A percentile compares a stretch with the other conserved stretches of the same genome.
Conservation (phyloP, 139 green algal species). For the Pleodorina starrii region DNA sequence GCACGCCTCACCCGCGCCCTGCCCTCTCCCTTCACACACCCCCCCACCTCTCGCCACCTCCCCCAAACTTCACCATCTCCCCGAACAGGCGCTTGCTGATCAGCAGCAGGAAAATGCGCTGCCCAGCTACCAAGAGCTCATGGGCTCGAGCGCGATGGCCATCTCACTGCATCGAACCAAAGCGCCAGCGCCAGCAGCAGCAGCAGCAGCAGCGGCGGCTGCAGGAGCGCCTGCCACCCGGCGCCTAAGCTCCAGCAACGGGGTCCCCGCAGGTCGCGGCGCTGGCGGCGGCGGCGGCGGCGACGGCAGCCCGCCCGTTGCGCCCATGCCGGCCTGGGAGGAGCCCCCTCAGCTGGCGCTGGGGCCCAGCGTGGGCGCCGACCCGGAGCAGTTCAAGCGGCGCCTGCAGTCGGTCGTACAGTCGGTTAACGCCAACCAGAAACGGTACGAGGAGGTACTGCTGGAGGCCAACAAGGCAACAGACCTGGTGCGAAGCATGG, state of each 20-base stretch:
- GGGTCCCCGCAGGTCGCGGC: background rate
- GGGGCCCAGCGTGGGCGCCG: background rate
- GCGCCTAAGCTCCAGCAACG: slow-evolving; percentile 15
- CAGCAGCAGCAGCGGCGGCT: background rate
- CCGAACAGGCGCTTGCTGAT: background rate
- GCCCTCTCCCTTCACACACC: background rate
- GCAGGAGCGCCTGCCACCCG: background rate
- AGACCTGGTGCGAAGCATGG: slow-evolving; percentile 53
- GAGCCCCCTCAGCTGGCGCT: background rate
- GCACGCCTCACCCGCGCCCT: no score
- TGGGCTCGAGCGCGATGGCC: slow-evolving; percentile 9
- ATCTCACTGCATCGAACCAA: background rate
- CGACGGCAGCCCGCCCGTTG: background rate
- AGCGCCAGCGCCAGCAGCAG: background rate
- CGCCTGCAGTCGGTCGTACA: slow-evolving; percentile 47
- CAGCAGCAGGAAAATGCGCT: background rate
- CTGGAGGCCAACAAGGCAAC: slow-evolving; percentile 54
- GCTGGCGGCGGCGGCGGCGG: background rate
- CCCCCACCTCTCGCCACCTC: background rate
- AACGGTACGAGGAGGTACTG: slow-evolving; percentile 43
- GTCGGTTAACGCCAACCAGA: slow-evolving; percentile 16
- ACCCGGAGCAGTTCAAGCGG: slow-evolving; percentile 24
- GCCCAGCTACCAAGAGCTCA: slow-evolving; percentile 41
- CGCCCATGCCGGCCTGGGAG: background rate
- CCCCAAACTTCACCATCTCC: background rate